Evolutionary conservation across 2,329 filamentous ascomycete genomes (phyloP).

Genomic region (Parasarocladium wereldwijsianum): DNA sequence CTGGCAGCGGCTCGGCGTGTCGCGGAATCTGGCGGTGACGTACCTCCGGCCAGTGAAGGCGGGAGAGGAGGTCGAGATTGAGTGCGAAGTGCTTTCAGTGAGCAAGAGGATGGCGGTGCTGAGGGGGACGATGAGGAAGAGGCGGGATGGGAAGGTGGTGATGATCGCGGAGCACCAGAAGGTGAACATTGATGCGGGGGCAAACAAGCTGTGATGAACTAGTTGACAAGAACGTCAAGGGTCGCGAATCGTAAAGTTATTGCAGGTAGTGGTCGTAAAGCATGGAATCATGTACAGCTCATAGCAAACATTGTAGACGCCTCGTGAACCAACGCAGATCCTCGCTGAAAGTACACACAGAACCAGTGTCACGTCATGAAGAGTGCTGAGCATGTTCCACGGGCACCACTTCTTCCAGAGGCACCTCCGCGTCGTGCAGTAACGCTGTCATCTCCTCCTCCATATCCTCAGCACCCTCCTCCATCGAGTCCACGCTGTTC

Average conservation of each 20-base stretch:
- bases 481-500: conserved; percentile 10
- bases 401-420: conserved; percentile 8
- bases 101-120: conserved; percentile 40
- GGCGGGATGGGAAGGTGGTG: conserved; percentile 35
- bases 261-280: no score
- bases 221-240: no score
- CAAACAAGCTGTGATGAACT: conserved; percentile 10
- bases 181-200: conserved; percentile 38
- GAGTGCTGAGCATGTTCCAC: no score
- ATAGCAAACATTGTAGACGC: no score
- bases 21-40: conserved; percentile 49
- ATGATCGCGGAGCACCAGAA: conserved; percentile 51
- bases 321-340: no score
- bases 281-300: no score
- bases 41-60: conserved; percentile 48
- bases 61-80: conserved; percentile 35
- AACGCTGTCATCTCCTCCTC: conserved; percentile 11
- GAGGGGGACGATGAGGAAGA: conserved; percentile 37
- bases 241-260: no score
- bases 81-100: conserved; percentile 41
- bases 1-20: conserved; percentile 49
- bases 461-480: conserved; percentile 10
- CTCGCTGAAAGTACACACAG: no score
- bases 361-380: no score
- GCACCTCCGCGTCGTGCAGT: conserved; percentile 11